Percentiles rank a stretch among this genome's conserved stretches.
Conservation (phyloP, 2,329 filamentous ascomycete genomes). For the Xylaria sp. region DNA sequence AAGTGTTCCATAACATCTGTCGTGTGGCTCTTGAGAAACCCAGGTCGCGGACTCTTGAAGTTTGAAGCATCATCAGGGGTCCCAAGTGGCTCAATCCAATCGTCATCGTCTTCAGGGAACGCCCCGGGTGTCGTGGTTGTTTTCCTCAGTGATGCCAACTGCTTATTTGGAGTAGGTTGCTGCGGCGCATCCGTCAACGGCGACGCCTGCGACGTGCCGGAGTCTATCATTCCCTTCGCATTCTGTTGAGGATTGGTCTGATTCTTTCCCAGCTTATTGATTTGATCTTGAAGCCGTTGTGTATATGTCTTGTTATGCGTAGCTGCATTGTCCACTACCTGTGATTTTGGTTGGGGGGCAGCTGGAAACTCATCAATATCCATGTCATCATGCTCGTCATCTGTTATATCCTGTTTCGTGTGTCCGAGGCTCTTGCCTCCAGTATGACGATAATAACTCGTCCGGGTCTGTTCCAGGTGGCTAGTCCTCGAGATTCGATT, state of each 20-base stretch:
- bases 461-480: conserved; percentile 77
- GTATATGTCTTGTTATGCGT: conserved; percentile 90
- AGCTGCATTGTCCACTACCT: conserved; percentile 61
- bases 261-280: conserved; percentile 75
- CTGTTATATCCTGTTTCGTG: conserved; percentile 51
- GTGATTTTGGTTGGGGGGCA: conserved; percentile 56
- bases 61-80: conserved; percentile 49
- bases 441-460: conserved; percentile 78
- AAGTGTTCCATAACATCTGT: conserved; percentile 70
- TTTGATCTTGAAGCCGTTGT: conserved; percentile 90
- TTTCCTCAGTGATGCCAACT: conserved; percentile 51
- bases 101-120: conserved; percentile 68
- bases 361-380: conserved; percentile 60
- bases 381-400: conserved; percentile 56
- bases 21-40: conserved; percentile 68
- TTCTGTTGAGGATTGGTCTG: conserved; percentile 59
- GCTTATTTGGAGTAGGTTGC: conserved; percentile 51
- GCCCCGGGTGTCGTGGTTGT: conserved; percentile 63
- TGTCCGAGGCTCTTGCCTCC: conserved; percentile 77
- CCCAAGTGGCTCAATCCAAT: conserved; percentile 69
- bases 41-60: conserved; percentile 59
- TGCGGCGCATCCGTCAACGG: conserved; percentile 39
- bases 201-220: conserved; percentile 49
- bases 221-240: conserved; percentile 59
- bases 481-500: conserved; percentile 78